phyloP scores from a whole-genome alignment of 2,329 filamentous ascomycete genomes.

The Pseudogymnoascus sp. region DNA sequence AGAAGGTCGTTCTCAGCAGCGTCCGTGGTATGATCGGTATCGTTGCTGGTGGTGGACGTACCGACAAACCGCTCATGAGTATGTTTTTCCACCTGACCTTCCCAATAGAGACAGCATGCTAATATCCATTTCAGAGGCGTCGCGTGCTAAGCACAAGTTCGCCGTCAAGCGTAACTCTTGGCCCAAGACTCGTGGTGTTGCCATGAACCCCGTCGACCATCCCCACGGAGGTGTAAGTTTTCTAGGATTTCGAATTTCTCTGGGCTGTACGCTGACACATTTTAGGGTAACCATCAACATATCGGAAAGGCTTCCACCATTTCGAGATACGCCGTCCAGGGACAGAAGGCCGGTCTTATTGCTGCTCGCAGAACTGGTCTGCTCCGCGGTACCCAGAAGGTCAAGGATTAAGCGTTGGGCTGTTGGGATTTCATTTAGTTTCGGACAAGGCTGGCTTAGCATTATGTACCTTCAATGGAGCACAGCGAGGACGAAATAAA shows the following conservation, averaged over 20 bases:
- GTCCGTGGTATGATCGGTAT: conserved; percentile 99
- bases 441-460: conserved; percentile 28
- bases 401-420: conserved; percentile 66
- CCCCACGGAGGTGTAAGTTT: conserved; percentile 77
- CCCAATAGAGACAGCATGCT: conserved; percentile 28
- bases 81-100: conserved; percentile 34
- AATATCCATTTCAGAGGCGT: conserved; percentile 65
- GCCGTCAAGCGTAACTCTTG: conserved; percentile 99
- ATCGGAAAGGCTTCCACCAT: conserved; percentile 99
- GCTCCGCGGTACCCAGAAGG: conserved; percentile 99
- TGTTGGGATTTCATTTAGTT: conserved; percentile 27
- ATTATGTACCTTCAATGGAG: conserved; percentile 29
- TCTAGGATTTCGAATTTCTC: conserved; percentile 10
- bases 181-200: conserved; percentile 99
- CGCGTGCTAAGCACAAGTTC: conserved; percentile 99
- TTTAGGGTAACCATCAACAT: conserved; percentile 94
- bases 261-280: conserved; percentile 96
- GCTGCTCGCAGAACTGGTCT: conserved; percentile 99
- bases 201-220: conserved; percentile 99
- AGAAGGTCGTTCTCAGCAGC: conserved; percentile 93
- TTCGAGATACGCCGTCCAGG: conserved; percentile 91
- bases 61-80: conserved; percentile 98
- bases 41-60: conserved; percentile 97
- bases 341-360: conserved; percentile 99
- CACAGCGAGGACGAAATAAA: conserved; percentile 29